Percentiles rank a stretch among this genome's conserved stretches.
Conservation (phyloP, 2,329 filamentous ascomycete species). For the Trichoderma atroviride region DNA sequence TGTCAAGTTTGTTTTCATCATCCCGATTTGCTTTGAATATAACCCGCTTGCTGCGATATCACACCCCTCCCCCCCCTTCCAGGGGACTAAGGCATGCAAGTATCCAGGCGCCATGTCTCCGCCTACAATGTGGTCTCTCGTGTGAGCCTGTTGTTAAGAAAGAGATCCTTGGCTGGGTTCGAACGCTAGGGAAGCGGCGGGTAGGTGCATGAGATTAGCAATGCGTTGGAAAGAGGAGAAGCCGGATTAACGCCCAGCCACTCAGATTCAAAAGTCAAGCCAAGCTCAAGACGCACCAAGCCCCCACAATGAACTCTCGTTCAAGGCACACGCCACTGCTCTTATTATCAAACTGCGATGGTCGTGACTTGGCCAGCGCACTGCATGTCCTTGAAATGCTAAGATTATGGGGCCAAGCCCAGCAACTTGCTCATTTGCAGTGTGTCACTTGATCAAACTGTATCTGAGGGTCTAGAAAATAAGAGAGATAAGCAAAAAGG, state of each 20-base stretch:
- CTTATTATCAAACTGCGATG: not conserved
- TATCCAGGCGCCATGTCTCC: conserved; percentile 49
- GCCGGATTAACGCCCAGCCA: conserved; percentile 1
- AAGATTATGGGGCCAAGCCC: not conserved
- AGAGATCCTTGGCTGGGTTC: conserved; percentile 35
- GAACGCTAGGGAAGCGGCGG: conserved; percentile 36
- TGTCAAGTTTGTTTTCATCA: conserved; percentile 15
- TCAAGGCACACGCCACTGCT: not conserved
- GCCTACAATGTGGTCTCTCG: conserved; percentile 53
- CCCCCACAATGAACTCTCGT: not conserved
- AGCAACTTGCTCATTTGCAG: not conserved
- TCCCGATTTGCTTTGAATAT: not conserved
- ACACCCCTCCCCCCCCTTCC: conserved; percentile 27
- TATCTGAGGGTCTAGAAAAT: not conserved
- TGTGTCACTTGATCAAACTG: not conserved
- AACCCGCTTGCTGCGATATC: conserved; percentile 5
- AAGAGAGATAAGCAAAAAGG: not conserved
- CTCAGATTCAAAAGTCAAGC: not conserved
- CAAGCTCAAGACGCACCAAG: conserved; percentile 6
- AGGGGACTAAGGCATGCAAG: conserved; percentile 50
- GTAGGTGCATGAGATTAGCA: conserved; percentile 34
- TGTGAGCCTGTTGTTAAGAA: conserved; percentile 47
- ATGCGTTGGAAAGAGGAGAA: conserved; percentile 18
- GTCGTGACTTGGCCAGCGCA: not conserved
- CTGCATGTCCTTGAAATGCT: not conserved